These are phyloP conservation scores for Hydnum rufescens DNA, from an alignment of 768 basidiomycete genomes.

Conservation along the genomic window DNA sequence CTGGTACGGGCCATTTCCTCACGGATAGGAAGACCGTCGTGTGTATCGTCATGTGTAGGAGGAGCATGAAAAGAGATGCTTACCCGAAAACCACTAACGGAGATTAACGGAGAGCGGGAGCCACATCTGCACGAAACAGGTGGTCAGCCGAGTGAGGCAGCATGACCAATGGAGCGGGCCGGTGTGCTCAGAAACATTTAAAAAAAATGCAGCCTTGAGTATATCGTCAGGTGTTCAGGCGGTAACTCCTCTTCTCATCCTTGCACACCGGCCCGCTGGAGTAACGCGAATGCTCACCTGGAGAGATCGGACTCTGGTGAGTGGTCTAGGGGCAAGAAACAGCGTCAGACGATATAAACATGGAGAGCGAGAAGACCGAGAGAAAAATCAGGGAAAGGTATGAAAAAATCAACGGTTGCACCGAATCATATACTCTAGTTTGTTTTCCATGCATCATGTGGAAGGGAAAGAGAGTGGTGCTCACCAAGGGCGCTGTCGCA, in stretches of 20 bases:
- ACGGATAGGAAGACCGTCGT: constrained; percentile 3
- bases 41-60: constrained; percentile 1
- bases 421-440: constrained; percentile 2
- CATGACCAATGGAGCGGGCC: not conserved
- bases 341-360: not conserved
- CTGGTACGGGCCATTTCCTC: constrained; percentile 1
- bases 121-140: not conserved
- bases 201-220: not conserved
- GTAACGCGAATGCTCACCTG: not conserved
- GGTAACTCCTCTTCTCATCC: constrained; percentile 1
- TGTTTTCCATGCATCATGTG: not conserved
- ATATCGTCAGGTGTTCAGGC: not conserved
- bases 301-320: not conserved
- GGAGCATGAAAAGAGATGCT: not conserved
- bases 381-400: not conserved
- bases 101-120: not conserved
- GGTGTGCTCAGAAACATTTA: not conserved
- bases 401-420: not conserved
- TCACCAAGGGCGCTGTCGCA: too few species aligned
- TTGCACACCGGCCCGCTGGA: not conserved
- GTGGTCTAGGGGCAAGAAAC: not conserved
- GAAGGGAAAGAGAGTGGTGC: too few species aligned
- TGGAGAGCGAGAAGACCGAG: not conserved
- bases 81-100: not conserved
- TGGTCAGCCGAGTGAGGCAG: not conserved